Percentiles rank a stretch among this genome's conserved stretches.
Evolutionary conservation across 1,284 basidiomycete species (phyloP).

Genomic region (Ceraceosorus bombacis): DNA sequence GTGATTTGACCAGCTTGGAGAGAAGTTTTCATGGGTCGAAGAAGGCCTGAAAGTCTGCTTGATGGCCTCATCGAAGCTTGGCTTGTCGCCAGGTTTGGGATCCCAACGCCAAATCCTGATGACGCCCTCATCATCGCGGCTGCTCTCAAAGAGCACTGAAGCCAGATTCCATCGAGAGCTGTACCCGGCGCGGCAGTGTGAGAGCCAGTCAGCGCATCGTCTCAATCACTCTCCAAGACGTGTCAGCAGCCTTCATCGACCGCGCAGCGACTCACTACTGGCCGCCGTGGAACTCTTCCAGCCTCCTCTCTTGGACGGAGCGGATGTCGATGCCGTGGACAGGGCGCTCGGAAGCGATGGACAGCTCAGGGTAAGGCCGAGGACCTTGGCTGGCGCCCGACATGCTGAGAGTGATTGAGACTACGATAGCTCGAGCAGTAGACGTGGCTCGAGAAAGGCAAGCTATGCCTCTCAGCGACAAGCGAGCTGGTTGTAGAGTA

Average conservation of each 20-base stretch:
- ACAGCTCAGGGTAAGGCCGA: conserved; percentile 4
- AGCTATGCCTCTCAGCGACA: too few relatives aligned
- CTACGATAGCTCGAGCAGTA: too few relatives aligned
- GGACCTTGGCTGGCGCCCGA: too few relatives aligned
- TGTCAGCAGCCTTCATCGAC: background rate
- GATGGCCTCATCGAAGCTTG: conserved; percentile 35
- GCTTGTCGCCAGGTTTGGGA: conserved; percentile 31
- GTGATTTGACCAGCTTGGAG: conserved; percentile 39
- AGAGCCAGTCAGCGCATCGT: too few relatives aligned
- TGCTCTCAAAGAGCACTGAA: conserved; percentile 36
- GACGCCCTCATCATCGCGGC: conserved; percentile 23
- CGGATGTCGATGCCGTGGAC: conserved; percentile 11
- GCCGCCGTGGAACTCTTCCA: conserved; percentile 19
- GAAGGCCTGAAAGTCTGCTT: conserved; percentile 26
- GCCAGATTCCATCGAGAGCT: conserved; percentile 21
- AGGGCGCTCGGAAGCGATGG: conserved; percentile 7
- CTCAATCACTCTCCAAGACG: background rate
- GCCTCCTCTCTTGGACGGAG: conserved; percentile 12
- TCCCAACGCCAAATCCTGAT: conserved; percentile 35
- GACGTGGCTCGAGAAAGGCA: too few relatives aligned
- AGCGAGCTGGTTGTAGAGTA: too few relatives aligned
- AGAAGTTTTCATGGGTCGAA: conserved; percentile 34
- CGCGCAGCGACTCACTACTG: conserved; percentile 8
- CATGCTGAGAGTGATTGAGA: too few relatives aligned
- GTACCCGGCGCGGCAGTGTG: background rate